phyloP scores from a whole-genome alignment of 352 stramenopile species.

The Phytophthora palmivora region DNA sequence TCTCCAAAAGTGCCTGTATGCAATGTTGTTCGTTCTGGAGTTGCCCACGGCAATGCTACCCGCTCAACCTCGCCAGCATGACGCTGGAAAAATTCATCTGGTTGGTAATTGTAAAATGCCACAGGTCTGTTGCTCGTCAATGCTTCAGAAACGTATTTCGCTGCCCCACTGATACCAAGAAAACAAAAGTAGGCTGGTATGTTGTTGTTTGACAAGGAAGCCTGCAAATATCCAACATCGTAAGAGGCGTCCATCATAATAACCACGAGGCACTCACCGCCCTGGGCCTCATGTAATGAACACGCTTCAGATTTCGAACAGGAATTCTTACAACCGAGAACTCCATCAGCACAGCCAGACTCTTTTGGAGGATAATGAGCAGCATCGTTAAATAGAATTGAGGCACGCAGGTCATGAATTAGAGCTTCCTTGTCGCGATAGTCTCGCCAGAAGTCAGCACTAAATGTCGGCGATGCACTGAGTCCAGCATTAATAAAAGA shows the following conservation, averaged over 20 bases:
- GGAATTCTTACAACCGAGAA: too few species aligned
- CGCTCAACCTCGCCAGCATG: conserved; percentile 39
- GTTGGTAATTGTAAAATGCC: conserved; percentile 62
- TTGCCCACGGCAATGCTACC: conserved; percentile 45
- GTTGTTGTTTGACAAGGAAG: conserved; percentile 45
- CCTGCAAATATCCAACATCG: conserved; percentile 51
- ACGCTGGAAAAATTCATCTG: conserved; percentile 47
- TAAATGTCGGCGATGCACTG: too few species aligned
- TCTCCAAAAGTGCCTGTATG: conserved; percentile 52
- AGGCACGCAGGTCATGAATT: too few species aligned
- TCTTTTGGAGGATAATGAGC: too few species aligned
- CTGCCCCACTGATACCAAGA: conserved; percentile 28
- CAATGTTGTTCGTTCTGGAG: conserved; percentile 25
- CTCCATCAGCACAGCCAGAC: too few species aligned
- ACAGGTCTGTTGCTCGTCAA: conserved; percentile 38
- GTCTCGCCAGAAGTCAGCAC: too few species aligned
- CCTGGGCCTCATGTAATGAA: too few species aligned
- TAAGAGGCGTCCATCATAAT: conserved; percentile 46
- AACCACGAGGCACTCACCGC: conserved; percentile 50
- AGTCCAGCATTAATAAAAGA: too few species aligned
- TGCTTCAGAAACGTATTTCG: conserved; percentile 38
- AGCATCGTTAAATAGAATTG: too few species aligned
- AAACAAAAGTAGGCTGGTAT: conserved; percentile 58
- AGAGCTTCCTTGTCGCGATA: too few species aligned
- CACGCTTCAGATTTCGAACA: too few species aligned